These are phyloP conservation scores for Fraxinus paxiana DNA, from an alignment of 305 asterid genomes.

Conservation along the genomic window DNA sequence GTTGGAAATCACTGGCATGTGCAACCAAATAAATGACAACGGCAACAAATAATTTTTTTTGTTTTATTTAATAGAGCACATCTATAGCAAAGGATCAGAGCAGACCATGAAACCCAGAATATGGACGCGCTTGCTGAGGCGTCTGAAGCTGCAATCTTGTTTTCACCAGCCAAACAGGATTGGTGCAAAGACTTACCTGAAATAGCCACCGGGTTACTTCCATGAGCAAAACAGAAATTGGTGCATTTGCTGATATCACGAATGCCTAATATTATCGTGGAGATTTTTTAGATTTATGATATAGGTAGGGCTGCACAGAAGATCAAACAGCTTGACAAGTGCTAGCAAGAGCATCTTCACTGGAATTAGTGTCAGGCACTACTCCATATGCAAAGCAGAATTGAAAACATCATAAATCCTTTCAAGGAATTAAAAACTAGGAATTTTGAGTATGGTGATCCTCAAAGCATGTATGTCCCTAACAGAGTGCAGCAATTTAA, in stretches of 20 bases:
- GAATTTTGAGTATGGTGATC: slow-evolving; percentile 14
- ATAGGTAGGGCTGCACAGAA: slow-evolving; percentile 19
- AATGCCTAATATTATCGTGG: neutral
- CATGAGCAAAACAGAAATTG: slow-evolving; percentile 12
- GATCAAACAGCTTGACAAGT: slow-evolving; percentile 1
- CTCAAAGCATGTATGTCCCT: slow-evolving; percentile 3
- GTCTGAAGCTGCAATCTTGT: slow-evolving; percentile 97
- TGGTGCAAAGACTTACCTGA: slow-evolving; percentile 77
- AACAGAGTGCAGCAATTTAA: slow-evolving; percentile 3
- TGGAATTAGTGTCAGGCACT: neutral
- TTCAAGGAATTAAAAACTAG: slow-evolving; percentile 3
- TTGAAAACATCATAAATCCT: slow-evolving; percentile 9
- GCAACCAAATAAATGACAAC: neutral
- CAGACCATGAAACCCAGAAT: slow-evolving; percentile 89
- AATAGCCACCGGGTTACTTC: slow-evolving; percentile 20
- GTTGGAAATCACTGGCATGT: neutral
- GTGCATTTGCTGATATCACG: neutral
- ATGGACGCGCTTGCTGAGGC: slow-evolving; percentile 63
- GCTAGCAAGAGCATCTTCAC: neutral
- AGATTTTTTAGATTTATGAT: neutral
- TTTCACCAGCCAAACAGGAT: slow-evolving; percentile 96
- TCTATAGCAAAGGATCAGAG: slow-evolving; percentile 22
- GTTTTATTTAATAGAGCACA: slow-evolving; percentile 5
- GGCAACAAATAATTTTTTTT: neutral
- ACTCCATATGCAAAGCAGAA: slow-evolving; percentile 8